Conservation (phyloP, 345 rosid species). For the Bretschneidera sinensis region DNA sequence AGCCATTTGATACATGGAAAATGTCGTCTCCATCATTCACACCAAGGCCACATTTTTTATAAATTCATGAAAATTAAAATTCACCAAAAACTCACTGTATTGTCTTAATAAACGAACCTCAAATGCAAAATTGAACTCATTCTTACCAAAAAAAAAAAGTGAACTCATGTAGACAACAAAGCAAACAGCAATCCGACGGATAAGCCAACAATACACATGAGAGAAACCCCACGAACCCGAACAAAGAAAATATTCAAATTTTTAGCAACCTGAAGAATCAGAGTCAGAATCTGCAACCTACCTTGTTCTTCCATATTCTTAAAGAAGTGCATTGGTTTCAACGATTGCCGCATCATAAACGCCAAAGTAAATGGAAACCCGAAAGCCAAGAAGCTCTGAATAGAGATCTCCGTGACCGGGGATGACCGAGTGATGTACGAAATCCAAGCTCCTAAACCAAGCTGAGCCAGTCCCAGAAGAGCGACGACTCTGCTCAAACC, state of each 20-base stretch:
- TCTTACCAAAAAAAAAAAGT: no score
- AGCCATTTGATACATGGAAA: no score
- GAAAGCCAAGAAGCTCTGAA: slow-evolving; percentile 66
- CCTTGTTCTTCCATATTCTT: slow-evolving; percentile 89
- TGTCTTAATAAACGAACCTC: no score
- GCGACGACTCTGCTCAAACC: slow-evolving; percentile 62
- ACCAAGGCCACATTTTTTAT: no score
- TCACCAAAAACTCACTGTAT: no score
- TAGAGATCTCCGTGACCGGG: slow-evolving; percentile 46
- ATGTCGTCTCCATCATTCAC: no score
- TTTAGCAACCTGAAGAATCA: slow-evolving; percentile 71
- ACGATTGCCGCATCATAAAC: slow-evolving; percentile 64
- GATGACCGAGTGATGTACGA: slow-evolving; percentile 39
- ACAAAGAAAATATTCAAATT: slow-evolving; percentile 57
- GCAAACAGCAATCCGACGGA: slow-evolving; percentile 40
- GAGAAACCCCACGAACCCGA: slow-evolving; percentile 50
- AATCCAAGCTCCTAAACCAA: slow-evolving; percentile 66
- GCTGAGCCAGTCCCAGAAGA: slow-evolving; percentile 55
- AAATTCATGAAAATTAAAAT: not conserved
- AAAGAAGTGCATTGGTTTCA: slow-evolving; percentile 84
- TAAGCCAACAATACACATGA: slow-evolving; percentile 48
- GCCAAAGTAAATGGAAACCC: slow-evolving; percentile 82
- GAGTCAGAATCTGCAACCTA: slow-evolving; percentile 80
- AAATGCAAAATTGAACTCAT: no score
- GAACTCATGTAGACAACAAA: slow-evolving; percentile 38